Evolutionary conservation across 2,329 filamentous ascomycete genomes (phyloP).

Genomic region (Fusarium buxicola): DNA sequence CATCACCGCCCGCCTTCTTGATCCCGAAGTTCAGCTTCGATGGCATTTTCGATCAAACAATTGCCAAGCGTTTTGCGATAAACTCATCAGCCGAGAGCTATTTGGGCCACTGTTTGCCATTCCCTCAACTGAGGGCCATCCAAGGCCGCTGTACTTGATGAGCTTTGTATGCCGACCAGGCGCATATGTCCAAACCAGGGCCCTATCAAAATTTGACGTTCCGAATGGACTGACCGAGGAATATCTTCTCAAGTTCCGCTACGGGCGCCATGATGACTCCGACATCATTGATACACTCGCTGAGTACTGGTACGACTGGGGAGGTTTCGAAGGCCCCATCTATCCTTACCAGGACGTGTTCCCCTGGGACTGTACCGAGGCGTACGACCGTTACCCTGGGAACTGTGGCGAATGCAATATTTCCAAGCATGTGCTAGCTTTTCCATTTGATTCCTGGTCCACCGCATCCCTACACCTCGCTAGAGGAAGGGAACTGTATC

Average conservation of each 20-base stretch:
- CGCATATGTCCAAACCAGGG: constrained; percentile 34
- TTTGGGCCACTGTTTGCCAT: constrained; percentile 47
- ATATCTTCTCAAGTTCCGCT: constrained; percentile 53
- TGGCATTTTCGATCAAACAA: constrained; percentile 51
- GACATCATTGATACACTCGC: constrained; percentile 55
- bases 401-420: constrained; percentile 55
- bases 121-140: neutral
- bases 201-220: constrained; percentile 50
- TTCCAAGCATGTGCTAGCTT: constrained; percentile 57
- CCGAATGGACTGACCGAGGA: constrained; percentile 56
- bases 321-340: constrained; percentile 50
- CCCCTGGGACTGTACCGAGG: constrained; percentile 60
- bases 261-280: constrained; percentile 52
- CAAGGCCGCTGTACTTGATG: constrained; percentile 50
- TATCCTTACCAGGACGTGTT: constrained; percentile 56
- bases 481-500: constrained; percentile 50
- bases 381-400: constrained; percentile 50
- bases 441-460: constrained; percentile 58
- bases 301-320: constrained; percentile 61
- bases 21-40: constrained; percentile 40
- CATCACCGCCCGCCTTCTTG: constrained; percentile 45
- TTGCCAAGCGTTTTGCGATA: constrained; percentile 53
- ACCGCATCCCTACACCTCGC: constrained; percentile 52
- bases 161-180: constrained; percentile 53
- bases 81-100: constrained; percentile 45